Percentiles rank a stretch among this genome's conserved stretches.
These are phyloP conservation scores for Luffa aegyptiaca DNA, from an alignment of 306 rosid species.

Conservation along the genomic window DNA sequence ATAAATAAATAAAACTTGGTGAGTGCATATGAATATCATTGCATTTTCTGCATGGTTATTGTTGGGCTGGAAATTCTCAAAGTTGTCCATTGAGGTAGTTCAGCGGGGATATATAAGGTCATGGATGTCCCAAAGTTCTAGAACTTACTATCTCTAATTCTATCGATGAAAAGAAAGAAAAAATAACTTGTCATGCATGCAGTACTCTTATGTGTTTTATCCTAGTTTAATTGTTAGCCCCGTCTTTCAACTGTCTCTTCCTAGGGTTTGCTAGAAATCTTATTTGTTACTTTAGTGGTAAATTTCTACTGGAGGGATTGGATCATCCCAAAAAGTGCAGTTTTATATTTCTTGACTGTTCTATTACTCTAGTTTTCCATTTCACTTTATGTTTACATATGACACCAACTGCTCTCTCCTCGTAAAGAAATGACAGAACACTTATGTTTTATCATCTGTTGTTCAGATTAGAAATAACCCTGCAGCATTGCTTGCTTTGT, in stretches of 20 bases:
- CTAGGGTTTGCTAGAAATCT: not conserved
- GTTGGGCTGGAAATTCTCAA: not conserved
- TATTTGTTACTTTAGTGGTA: not conserved
- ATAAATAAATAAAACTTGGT: too few relatives aligned
- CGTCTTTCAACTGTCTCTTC: not conserved
- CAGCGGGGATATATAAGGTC: not conserved
- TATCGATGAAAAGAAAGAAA: not conserved
- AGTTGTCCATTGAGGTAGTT: not conserved
- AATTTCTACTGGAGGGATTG: not conserved
- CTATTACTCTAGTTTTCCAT: not conserved
- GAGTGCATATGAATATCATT: not conserved
- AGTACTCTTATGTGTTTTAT: not conserved
- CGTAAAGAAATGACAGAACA: not conserved
- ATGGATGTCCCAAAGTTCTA: not conserved
- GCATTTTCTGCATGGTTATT: not conserved
- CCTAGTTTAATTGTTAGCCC: not conserved
- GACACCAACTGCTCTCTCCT: not conserved
- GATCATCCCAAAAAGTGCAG: not conserved
- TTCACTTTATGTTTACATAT: not conserved
- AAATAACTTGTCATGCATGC: not conserved
- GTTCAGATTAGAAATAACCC: constrained; percentile 70
- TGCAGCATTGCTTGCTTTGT: constrained; percentile 85
- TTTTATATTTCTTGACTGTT: not conserved
- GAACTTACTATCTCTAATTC: not conserved
- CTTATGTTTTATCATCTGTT: not conserved